Percentiles rank a stretch among this genome's conserved stretches.
Conservation (phyloP, 805 yeast genomes). For the Cyberlindnera suaveolens region DNA sequence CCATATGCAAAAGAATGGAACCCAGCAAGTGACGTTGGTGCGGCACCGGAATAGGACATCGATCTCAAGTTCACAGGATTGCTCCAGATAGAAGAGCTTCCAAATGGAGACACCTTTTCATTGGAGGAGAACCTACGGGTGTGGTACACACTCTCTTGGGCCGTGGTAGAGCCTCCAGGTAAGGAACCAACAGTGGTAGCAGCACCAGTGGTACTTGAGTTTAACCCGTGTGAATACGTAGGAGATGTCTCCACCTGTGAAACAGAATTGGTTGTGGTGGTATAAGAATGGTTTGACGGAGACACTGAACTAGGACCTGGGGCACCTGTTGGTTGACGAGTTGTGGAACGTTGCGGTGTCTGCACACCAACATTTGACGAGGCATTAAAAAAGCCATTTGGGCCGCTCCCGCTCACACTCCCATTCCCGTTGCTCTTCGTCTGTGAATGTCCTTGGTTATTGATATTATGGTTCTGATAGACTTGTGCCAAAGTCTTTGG, state of each 20-base stretch:
- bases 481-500: conserved; percentile 34
- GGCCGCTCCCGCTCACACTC: too few species aligned
- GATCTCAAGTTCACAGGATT: conserved; percentile 1
- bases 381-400: too few species aligned
- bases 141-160: neutral
- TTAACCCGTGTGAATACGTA: too few species aligned
- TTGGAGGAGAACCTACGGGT: conserved; percentile 6
- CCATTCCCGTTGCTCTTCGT: neutral
- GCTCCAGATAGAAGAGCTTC: conserved; percentile 17
- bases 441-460: neutral
- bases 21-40: conserved; percentile 6
- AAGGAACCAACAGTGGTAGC: too few species aligned
- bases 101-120: conserved; percentile 9
- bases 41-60: conserved; percentile 15
- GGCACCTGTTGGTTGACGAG: too few species aligned
- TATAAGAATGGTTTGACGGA: too few species aligned
- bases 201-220: too few species aligned
- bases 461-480: conserved; percentile 18
- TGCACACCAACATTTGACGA: too few species aligned
- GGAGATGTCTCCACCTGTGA: too few species aligned
- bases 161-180: neutral
- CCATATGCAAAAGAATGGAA: conserved; percentile 4
- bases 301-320: too few species aligned
- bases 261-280: too few species aligned
- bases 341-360: too few species aligned